These are phyloP conservation scores for Cardamine resedifolia DNA, from an alignment of 345 rosid genomes.

Conservation along the genomic window DNA sequence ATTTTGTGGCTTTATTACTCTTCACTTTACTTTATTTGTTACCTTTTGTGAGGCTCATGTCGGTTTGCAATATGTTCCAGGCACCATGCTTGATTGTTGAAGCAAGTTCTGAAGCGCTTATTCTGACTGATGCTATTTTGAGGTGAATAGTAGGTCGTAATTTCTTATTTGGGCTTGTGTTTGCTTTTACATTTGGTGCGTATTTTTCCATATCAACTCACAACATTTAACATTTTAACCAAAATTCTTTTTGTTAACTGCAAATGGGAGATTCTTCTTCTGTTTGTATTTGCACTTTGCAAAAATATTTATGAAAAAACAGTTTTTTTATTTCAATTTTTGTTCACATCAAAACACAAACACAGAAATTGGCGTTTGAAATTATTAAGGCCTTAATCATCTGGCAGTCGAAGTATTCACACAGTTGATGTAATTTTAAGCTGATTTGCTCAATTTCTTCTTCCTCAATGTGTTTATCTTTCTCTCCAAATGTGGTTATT, in stretches of 20 bases:
- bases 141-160: slow-evolving; percentile 50
- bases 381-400: neutral
- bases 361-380: neutral
- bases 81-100: slow-evolving; percentile 87
- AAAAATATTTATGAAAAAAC: neutral
- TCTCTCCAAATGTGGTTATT: slow-evolving; percentile 9
- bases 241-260: neutral
- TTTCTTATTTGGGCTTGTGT: slow-evolving; percentile 15
- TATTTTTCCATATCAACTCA: neutral
- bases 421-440: neutral
- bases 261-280: neutral
- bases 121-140: slow-evolving; percentile 67
- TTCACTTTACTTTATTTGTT: slow-evolving; percentile 8
- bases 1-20: neutral
- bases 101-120: slow-evolving; percentile 79
- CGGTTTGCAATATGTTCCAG: slow-evolving; percentile 42
- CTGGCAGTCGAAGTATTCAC: neutral
- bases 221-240: neutral
- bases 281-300: neutral
- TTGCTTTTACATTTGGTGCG: neutral
- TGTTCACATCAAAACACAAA: neutral
- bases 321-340: neutral
- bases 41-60: slow-evolving; percentile 23
- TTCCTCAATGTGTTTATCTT: neutral
- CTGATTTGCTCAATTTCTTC: slow-evolving; percentile 15